Evolutionary conservation across 768 basidiomycete species (phyloP), one percentile per base, ranked within the genome.

Genomic region (Agaricus subrufescens): DNA sequence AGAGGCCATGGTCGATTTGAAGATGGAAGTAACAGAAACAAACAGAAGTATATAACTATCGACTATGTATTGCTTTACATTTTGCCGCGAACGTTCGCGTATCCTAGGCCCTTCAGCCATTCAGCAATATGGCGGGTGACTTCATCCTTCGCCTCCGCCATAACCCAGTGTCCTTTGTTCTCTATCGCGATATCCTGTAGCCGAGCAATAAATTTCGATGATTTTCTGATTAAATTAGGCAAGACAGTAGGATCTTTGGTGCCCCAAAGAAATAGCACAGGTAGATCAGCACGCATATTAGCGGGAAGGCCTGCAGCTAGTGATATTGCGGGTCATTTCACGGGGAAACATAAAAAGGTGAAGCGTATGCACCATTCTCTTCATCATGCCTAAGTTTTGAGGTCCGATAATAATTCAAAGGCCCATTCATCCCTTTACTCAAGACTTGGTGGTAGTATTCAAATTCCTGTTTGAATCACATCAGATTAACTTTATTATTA

Each of bases 361-460:
- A 52, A n/a, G 19, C 25, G 23, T 25, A 54, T 62, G 12, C 62
- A 79, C 77, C 73, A 45, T 65, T 56, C 64, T 91, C 87, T 67
- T 92, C 90, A 15, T 89, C 81, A 64, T 79, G 80, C n/a, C 87
- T 79, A 57, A 73, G 57, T 57, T 75, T 75, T 11, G 72, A 66
- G 1, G 86, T 89, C 31, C 88, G 80, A 60, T 91, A 91, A 65
- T 89, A 92, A 56, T 86, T 87, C n/a, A 90, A 67, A 3, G 89
- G 87, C 2, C 87, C 88, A 19, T 75, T 73, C 82, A 92, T 83
- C 15, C 79, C 79, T 52, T 75, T 72, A 26, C 68, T 60, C 19
- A 82, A 75, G 54, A 78, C 69, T 4, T 73, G 65, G 14, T 74
- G 25, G 61, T 87, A 84, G 58, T 79, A 79, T 23, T 76, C 65